A percentile compares a stretch with the other conserved stretches of the same genome.
phyloP scores from a whole-genome alignment of 108 stramenopile species.

The Skeletonema costatum region DNA sequence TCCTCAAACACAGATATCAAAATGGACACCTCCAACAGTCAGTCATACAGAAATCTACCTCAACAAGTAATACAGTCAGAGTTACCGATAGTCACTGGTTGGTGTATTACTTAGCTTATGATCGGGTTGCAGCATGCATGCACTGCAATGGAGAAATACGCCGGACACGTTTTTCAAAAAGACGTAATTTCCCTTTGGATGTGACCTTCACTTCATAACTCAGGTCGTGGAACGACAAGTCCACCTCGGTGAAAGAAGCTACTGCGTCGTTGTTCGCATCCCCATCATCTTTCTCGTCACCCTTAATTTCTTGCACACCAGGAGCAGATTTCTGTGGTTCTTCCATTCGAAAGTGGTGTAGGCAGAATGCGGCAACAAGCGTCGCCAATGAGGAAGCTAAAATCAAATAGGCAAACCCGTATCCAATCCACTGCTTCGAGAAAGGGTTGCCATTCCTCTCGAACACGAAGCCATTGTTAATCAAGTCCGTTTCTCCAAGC shows the following conservation, averaged over 20 bases:
- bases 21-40: too few species aligned
- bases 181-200: constrained; percentile 18
- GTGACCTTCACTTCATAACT: constrained; percentile 42
- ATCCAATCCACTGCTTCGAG: constrained; percentile 61
- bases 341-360: constrained; percentile 23
- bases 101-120: too few species aligned
- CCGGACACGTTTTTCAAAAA: constrained; percentile 36
- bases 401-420: constrained; percentile 59
- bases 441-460: constrained; percentile 27
- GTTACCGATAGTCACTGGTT: too few species aligned
- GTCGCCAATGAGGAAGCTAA: constrained; percentile 39
- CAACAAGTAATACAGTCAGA: too few species aligned
- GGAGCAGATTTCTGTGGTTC: constrained; percentile 10
- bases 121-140: too few species aligned
- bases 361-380: constrained; percentile 39
- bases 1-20: too few species aligned
- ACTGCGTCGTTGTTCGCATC: background rate
- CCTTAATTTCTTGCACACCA: background rate
- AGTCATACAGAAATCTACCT: too few species aligned
- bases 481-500: constrained; percentile 47
- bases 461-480: constrained; percentile 46
- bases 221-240: constrained; percentile 32
- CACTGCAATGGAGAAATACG: constrained; percentile 7
- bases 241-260: constrained; percentile 31
- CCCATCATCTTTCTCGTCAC: constrained; percentile 1